Conservation (phyloP, 352 stramenopile species). For the Pythium dissotocum region DNA sequence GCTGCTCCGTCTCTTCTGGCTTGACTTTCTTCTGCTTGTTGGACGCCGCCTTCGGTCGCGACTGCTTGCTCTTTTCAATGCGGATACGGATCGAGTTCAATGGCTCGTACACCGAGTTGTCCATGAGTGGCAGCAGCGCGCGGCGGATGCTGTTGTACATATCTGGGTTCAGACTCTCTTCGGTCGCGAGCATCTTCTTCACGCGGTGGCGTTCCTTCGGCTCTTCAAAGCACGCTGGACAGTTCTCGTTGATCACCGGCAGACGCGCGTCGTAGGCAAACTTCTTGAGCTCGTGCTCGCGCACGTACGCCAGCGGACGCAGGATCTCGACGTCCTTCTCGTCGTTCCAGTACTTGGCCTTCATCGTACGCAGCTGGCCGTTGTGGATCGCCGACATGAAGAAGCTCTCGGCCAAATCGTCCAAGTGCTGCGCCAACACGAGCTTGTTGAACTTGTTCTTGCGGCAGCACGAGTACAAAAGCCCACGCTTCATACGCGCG, state of each 20-base stretch:
- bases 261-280: constrained; percentile 70
- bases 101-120: constrained; percentile 51
- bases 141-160: constrained; percentile 50
- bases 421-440: constrained; percentile 90
- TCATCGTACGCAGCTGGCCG: constrained; percentile 89
- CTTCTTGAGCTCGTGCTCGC: constrained; percentile 88
- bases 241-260: constrained; percentile 97
- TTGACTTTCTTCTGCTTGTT: constrained; percentile 19
- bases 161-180: constrained; percentile 88
- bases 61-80: constrained; percentile 34
- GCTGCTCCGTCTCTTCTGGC: not conserved
- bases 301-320: constrained; percentile 91
- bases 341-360: constrained; percentile 95
- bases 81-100: constrained; percentile 37
- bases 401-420: constrained; percentile 95
- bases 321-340: constrained; percentile 92
- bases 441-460: constrained; percentile 33
- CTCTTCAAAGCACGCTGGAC: constrained; percentile 96
- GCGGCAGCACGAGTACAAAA: constrained; percentile 27
- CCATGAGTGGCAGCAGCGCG: constrained; percentile 59
- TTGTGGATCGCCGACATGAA: constrained; percentile 92
- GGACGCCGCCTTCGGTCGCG: constrained; percentile 25
- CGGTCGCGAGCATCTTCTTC: constrained; percentile 91
- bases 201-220: constrained; percentile 93
- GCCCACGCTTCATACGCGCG: constrained; percentile 92